These are phyloP conservation scores for Cyclanthera cordifolia DNA, from an alignment of 306 rosid genomes.

Conservation along the genomic window DNA sequence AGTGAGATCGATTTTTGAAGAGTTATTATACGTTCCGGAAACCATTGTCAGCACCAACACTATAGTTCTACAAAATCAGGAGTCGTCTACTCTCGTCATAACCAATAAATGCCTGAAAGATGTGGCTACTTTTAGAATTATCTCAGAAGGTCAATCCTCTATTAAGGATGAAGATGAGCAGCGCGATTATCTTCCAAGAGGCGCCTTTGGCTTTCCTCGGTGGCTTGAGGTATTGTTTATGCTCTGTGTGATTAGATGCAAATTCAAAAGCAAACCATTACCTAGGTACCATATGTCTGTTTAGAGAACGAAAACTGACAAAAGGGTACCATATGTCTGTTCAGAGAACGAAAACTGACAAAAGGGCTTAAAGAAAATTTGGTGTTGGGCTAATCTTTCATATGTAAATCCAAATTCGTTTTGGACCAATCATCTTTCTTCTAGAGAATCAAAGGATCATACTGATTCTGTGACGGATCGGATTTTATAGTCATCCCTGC, in stretches of 20 bases:
- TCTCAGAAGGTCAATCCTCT: constrained; percentile 53
- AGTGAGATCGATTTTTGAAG: constrained; percentile 55
- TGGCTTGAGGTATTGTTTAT: constrained; percentile 79
- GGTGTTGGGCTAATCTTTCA: not conserved
- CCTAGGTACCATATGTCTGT: not conserved
- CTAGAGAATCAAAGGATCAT: not conserved
- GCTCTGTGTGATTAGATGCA: not conserved
- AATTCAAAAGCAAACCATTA: not conserved
- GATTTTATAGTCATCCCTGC: not conserved
- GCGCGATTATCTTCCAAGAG: constrained; percentile 47
- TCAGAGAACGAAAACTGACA: not conserved
- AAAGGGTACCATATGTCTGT: not conserved
- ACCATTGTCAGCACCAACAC: constrained; percentile 41
- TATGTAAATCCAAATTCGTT: not conserved
- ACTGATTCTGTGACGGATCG: constrained; percentile 4
- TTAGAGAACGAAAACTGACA: not conserved
- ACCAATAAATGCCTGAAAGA: constrained; percentile 52
- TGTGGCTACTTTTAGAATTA: constrained; percentile 49
- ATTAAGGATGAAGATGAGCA: constrained; percentile 51
- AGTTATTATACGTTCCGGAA: constrained; percentile 55
- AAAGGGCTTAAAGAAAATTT: not conserved
- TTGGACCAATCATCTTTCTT: not conserved
- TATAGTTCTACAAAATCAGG: constrained; percentile 68
- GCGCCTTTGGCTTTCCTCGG: constrained; percentile 79
- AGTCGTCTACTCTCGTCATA: constrained; percentile 41